Evolutionary conservation across 2,329 filamentous ascomycete genomes (phyloP).

Genomic region (Fonsecaea monophora): DNA sequence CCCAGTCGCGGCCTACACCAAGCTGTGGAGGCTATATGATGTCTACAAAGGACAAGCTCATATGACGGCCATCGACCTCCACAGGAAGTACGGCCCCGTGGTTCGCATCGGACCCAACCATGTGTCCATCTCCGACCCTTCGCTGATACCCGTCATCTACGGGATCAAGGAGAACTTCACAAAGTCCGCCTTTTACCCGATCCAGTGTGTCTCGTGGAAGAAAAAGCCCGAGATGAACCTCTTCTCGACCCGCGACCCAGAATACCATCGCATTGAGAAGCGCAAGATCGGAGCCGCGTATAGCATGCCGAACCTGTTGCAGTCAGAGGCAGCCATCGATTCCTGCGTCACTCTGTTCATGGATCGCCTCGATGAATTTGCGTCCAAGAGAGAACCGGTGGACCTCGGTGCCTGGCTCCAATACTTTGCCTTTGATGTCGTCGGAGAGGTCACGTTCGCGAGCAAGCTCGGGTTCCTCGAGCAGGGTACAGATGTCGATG

Average conservation of each 20-base stretch:
- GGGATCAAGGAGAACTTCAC: slow-evolving; percentile 38
- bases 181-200: slow-evolving; percentile 36
- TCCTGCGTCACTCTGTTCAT: slow-evolving; percentile 65
- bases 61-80: slow-evolving; percentile 69
- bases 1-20: slow-evolving; percentile 70
- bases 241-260: slow-evolving; percentile 76
- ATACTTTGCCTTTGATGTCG: slow-evolving; percentile 52
- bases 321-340: slow-evolving; percentile 41
- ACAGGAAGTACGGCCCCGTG: slow-evolving; percentile 74
- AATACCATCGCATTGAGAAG: slow-evolving; percentile 64
- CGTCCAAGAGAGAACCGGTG: slow-evolving; percentile 46
- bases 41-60: slow-evolving; percentile 70
- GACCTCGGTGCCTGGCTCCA: slow-evolving; percentile 66
- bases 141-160: slow-evolving; percentile 34
- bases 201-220: slow-evolving; percentile 49
- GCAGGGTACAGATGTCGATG: slow-evolving; percentile 49
- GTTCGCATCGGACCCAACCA: slow-evolving; percentile 77
- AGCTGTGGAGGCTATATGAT: slow-evolving; percentile 77
- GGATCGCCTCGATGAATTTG: slow-evolving; percentile 51
- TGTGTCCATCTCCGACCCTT: slow-evolving; percentile 75
- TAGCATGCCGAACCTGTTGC: slow-evolving; percentile 40
- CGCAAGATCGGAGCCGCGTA: slow-evolving; percentile 37
- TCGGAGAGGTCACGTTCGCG: slow-evolving; percentile 52
- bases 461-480: slow-evolving; percentile 54
- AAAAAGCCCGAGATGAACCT: slow-evolving; percentile 73